Percentiles rank a stretch among this genome's conserved stretches.
Conservation (phyloP, 306 rosid genomes). For the Fragaria iinumae region DNA sequence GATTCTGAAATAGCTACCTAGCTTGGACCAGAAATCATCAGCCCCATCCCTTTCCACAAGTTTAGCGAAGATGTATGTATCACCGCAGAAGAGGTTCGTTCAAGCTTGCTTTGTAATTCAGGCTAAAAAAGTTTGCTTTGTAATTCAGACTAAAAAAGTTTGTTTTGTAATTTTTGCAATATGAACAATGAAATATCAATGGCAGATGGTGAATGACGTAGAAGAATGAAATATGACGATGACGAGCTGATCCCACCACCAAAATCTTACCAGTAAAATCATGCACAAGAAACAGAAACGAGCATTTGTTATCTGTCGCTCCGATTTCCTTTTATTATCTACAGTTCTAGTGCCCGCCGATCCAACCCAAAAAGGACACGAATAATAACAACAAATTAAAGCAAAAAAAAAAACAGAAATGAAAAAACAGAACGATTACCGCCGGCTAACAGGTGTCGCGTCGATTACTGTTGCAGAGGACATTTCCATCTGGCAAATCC, state of each 20-base stretch:
- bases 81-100: neutral
- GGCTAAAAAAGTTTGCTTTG: neutral
- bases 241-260: constrained; percentile 23
- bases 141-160: neutral
- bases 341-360: neutral
- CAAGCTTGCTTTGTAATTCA: no score
- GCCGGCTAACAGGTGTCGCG: constrained; percentile 18
- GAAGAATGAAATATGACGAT: neutral
- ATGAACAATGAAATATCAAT: neutral
- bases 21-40: neutral
- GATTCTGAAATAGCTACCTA: neutral
- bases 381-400: constrained; percentile 1
- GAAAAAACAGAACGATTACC: neutral
- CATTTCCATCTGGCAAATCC: constrained; percentile 93
- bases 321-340: constrained; percentile 8
- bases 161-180: neutral
- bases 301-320: neutral
- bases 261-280: neutral
- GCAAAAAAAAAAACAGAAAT: neutral
- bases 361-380: neutral
- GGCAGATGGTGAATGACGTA: neutral
- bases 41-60: neutral
- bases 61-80: neutral
- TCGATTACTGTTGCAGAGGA: constrained; percentile 56
- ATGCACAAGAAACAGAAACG: neutral